Evolutionary conservation across 2,329 filamentous ascomycete genomes (phyloP), one percentile per base, ranked within the genome.

Genomic region (Fusarium proliferatum): DNA sequence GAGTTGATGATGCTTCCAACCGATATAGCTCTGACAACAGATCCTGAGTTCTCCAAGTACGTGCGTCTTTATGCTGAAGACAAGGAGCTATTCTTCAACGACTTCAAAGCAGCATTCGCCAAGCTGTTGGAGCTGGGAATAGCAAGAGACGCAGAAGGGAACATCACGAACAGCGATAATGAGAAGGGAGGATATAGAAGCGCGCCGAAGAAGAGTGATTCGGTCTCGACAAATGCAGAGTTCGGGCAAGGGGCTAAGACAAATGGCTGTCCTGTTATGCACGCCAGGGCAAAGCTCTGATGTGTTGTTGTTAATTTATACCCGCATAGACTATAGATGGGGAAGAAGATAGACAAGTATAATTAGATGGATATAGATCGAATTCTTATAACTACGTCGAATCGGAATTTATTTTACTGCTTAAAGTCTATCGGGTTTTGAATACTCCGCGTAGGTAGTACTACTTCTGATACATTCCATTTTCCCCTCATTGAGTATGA

Each of bases 1-100:
- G 61, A 64, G 43, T 45, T 64, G 38, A 64, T 64, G 58, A 64
- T 64, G 61, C 33, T 64, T 6, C 61, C 61, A 5, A 64, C 61
- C n/a, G 61, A 64, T 4, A 64, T 64, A 3, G 58, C 61, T 12
- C 45, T 64, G 6, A 64, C 58, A 4, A 64, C 61, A 8, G 61
- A 64, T 21, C 17, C 58, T 7, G 38, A 64, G 45, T 64, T 64
- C 45, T 63, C 58, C 17, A 63, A 63, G 26, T 39, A 63, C 1
- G 61, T 63, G 17, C 58, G 36, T 10, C 13, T 64, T 2, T 64
- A 64, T 5, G 45, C 61, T 5, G 13, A 63, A 8, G 58, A 64
- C 6, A 64, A 64, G 45, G 38, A 64, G 7, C 6, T 63, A 1
- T 64, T 64, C 21, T 64, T 64, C 39, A 12, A 64, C 3, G 61